Conservation (phyloP, 2,329 filamentous ascomycete species). For the Claviceps sp. region DNA sequence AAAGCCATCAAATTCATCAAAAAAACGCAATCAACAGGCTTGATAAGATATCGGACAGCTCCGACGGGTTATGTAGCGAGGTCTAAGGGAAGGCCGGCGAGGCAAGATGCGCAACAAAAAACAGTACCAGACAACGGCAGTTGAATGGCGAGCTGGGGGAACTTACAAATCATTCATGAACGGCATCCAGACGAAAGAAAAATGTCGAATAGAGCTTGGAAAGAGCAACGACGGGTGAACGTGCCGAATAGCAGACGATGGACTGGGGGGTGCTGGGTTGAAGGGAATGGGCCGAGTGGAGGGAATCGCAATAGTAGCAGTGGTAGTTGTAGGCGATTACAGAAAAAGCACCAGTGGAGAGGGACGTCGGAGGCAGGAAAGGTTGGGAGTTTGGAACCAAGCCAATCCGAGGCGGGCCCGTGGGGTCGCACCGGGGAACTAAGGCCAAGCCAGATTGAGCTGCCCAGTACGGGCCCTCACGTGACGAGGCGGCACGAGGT, state of each 20-base stretch:
- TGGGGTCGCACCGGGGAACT: not conserved
- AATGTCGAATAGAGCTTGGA: constrained; percentile 11
- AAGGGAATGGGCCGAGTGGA: constrained; percentile 20
- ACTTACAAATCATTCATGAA: constrained; percentile 41
- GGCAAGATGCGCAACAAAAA: constrained; percentile 23
- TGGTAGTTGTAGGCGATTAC: constrained; percentile 11
- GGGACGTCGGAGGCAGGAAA: constrained; percentile 21
- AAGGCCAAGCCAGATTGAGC: not conserved
- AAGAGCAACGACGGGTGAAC: not conserved
- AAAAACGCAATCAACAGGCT: constrained; percentile 12
- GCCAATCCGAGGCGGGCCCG: constrained; percentile 11
- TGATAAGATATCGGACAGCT: constrained; percentile 14
- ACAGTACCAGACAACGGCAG: not conserved
- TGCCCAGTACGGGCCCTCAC: not conserved
- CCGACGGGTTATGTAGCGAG: constrained; percentile 22
- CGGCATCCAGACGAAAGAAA: constrained; percentile 23
- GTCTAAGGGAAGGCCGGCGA: constrained; percentile 19
- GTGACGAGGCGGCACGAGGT: not conserved
- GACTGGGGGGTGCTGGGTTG: constrained; percentile 19
- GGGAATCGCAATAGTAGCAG: constrained; percentile 6
- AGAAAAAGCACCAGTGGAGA: constrained; percentile 20
- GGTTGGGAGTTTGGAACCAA: constrained; percentile 20
- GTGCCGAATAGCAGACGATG: constrained; percentile 5
- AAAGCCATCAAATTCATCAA: constrained; percentile 23
- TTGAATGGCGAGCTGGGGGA: constrained; percentile 10